Evolutionary conservation across 495 filamentous ascomycete species (phyloP), one percentile per base, ranked within the genome.

Genomic region (Xylaria nigripes): DNA sequence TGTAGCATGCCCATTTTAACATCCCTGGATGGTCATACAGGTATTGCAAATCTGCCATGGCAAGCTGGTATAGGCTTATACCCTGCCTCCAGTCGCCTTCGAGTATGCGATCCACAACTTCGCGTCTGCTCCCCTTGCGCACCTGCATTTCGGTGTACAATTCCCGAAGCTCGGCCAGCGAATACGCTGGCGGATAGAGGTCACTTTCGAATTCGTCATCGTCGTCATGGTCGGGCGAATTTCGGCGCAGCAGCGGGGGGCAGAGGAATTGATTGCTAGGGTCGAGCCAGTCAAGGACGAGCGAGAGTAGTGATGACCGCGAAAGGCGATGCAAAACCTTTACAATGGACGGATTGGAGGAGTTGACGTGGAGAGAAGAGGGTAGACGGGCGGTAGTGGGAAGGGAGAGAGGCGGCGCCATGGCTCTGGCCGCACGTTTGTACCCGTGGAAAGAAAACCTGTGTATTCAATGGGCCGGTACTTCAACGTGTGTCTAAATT

Each of bases 61-160:
- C 88, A 3, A 92, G 72, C 62, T 90, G 86, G 56, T 86, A 87
- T 15, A 95, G 69, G 1, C 79, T 84, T 19, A 94, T 71, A 1
- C 89, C 89, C 47, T 82, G 76, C 19, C 87, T 76, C 88, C 89
- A 95, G 65, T 95, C 89, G 41, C 86, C 86, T 53, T 90, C 84
- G 0, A 86, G 59, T 36, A 95, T 84, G 25, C 87, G 77, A 60
- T 89, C 86, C 6, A 87, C 71, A 4, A 92, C 78, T 62, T 95
- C 89, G 44, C 82, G 75, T 58, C 84, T 87, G 9, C 77, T 79
- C 3, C 86, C 86, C 61, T 85, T 90, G 21, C 80, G 70, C 6
- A 61, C 48, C 48, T 75, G 73, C 50, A 80, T 65, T 1, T 64
- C 62, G n/a, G 56, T 60, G 70, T 91, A 93, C 34, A 76, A 71